These are phyloP conservation scores for Ambrosiella xylebori DNA, from an alignment of 2,329 filamentous ascomycete species.

Conservation along the genomic window DNA sequence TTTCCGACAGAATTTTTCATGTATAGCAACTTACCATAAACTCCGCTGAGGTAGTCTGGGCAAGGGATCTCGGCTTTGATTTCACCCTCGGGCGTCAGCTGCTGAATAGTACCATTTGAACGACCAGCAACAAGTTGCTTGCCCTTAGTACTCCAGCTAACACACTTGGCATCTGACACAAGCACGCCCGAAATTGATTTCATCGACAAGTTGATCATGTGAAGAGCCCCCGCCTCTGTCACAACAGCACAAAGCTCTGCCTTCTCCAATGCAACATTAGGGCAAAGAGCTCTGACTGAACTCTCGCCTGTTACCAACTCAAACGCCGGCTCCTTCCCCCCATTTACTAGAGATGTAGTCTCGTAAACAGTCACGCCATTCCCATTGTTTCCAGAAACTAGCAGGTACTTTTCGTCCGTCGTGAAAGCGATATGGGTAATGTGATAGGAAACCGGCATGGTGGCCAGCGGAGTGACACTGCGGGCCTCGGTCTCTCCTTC, in stretches of 20 bases:
- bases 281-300: constrained; percentile 53
- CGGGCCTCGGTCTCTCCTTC: constrained; percentile 47
- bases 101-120: constrained; percentile 59
- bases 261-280: constrained; percentile 62
- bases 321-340: constrained; percentile 49
- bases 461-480: constrained; percentile 55
- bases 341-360: constrained; percentile 47
- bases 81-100: constrained; percentile 69
- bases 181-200: constrained; percentile 45
- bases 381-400: constrained; percentile 65
- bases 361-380: constrained; percentile 75
- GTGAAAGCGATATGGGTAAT: constrained; percentile 85
- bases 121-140: constrained; percentile 85
- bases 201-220: constrained; percentile 66
- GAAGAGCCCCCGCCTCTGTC: constrained; percentile 60
- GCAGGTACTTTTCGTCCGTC: constrained; percentile 68
- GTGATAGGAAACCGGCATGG: constrained; percentile 52
- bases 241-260: constrained; percentile 66
- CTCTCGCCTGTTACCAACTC: constrained; percentile 63
- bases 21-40: constrained; percentile 40
- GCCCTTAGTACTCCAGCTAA: constrained; percentile 82
- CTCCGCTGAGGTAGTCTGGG: constrained; percentile 49
- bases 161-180: constrained; percentile 60
- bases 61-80: constrained; percentile 64
- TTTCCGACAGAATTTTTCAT: background rate